Evolutionary conservation across 148 eudicot species (phyloP).

Genomic region (Persicaria maculosa): DNA sequence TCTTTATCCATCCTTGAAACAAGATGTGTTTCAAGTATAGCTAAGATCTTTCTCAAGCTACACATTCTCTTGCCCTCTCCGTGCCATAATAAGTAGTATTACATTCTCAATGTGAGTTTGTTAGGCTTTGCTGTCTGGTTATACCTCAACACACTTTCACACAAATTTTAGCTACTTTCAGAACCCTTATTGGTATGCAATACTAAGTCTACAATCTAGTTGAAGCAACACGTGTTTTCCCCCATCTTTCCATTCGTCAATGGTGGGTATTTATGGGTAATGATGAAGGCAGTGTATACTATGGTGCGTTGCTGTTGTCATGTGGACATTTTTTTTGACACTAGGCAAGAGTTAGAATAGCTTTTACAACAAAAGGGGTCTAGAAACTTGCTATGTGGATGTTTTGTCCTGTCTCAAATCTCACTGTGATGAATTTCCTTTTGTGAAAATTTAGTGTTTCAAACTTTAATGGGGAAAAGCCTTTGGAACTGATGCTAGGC

Average conservation of each 20-base stretch:
- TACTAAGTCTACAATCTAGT: not conserved
- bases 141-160: not conserved
- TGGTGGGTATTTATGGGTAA: not conserved
- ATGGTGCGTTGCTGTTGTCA: not conserved
- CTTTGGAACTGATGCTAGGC: not conserved
- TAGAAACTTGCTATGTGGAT: not conserved
- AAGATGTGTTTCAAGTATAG: not conserved
- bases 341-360: no score
- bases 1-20: no score
- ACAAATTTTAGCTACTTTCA: not conserved
- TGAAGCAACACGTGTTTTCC: not conserved
- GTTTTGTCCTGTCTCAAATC: not conserved
- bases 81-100: not conserved
- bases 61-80: not conserved
- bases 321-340: no score
- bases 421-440: not conserved
- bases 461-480: not conserved
- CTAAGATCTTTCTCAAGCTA: not conserved
- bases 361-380: no score
- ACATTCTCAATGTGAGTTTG: not conserved
- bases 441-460: not conserved
- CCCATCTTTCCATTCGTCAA: no score
- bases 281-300: not conserved
- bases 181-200: not conserved
- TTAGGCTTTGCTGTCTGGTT: not conserved